Evolutionary conservation across 192 early-diverging fungal species (phyloP), one percentile per base, ranked within the genome.

Genomic region (Backusella morwellensis): DNA sequence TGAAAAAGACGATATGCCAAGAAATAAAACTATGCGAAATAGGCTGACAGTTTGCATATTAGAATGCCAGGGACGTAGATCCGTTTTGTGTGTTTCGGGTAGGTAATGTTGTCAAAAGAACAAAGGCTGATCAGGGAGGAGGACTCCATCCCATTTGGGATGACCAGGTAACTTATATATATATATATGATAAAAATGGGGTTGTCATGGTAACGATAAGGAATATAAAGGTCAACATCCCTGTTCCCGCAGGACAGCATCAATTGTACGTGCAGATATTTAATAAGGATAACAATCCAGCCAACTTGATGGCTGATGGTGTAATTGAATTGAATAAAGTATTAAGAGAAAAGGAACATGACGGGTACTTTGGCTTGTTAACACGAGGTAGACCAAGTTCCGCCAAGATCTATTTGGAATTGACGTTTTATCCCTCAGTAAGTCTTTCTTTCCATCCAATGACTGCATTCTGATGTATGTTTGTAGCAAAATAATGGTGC

Each of bases 111-210:
- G 72, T 79, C 4, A 86, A 83, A 72, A 80, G 82, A 42, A 81
- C 80, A 4, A 84, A 82, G 40, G 82, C 85, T 5, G 88, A 88
- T 40, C 75, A 80, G 9, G 78, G 84, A 6, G 88, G 88, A 35
- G 87, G 87, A 6, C 82, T 85, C 23, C 70, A 84, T 35, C 88
- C 88, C 3, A 73, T 82, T 32, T 89, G 88, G 88, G 87, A 90
- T 73, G 86, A 88, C 52, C 87, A 90, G 83, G 85, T 89, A 75
- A 9, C 42, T 40, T 40, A 9, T 40, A 40, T 32, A 32, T 1
- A 32, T 17, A 3, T 15, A 44, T 44, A 5, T 14, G 3, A 5
- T 44, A 44, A 44, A 44, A 44, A 44, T 1, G 42, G 42, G 14
- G 73, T 44, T 44, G 14, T 14, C n/a, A 56, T 26, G 23, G n/a